These are phyloP conservation scores for Lentinula lateritia DNA, from an alignment of 768 basidiomycete species.

Conservation along the genomic window DNA sequence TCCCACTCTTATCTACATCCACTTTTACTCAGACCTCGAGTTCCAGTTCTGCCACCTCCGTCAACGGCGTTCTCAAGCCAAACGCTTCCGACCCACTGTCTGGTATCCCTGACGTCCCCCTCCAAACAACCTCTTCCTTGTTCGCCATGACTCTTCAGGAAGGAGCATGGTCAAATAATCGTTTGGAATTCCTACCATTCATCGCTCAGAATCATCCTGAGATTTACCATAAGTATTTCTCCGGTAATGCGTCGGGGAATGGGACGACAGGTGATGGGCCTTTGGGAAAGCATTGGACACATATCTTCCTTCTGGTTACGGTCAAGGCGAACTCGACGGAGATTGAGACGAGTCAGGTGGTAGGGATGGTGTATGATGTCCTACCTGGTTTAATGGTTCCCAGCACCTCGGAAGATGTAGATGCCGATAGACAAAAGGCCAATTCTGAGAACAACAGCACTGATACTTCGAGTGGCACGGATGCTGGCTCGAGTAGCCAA, in stretches of 20 bases:
- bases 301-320: background rate
- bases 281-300: background rate
- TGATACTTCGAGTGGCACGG: too few relatives aligned
- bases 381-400: background rate
- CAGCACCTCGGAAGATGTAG: background rate
- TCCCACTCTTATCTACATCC: background rate
- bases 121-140: background rate
- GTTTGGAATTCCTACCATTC: background rate
- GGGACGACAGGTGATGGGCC: background rate
- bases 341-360: background rate
- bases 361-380: background rate
- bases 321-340: background rate
- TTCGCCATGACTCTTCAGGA: background rate
- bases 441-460: too few relatives aligned
- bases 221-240: background rate
- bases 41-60: background rate
- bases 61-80: background rate
- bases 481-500: too few relatives aligned
- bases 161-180: slow-evolving; percentile 2
- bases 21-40: background rate
- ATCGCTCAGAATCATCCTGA: background rate
- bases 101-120: background rate
- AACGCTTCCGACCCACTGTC: background rate
- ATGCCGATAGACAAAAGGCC: background rate
- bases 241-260: background rate